These are phyloP conservation scores for Santalum album DNA, from an alignment of 164 flowering plant genomes.

Conservation along the genomic window DNA sequence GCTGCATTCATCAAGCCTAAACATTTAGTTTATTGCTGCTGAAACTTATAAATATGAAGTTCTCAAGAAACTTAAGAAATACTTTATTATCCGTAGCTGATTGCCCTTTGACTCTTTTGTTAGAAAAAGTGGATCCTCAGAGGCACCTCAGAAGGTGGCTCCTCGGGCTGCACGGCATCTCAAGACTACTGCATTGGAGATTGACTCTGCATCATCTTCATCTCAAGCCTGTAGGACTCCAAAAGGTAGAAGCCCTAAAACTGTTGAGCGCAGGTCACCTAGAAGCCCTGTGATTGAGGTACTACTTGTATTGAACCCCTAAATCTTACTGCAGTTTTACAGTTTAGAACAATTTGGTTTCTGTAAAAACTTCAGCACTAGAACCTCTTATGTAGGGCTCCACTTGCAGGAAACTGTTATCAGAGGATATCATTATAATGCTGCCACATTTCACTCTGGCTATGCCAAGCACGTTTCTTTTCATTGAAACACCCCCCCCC, in stretches of 20 bases:
- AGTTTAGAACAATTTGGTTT: too few species aligned
- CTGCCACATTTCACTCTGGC: too few species aligned
- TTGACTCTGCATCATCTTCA: constrained; percentile 24
- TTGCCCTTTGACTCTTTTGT: background rate
- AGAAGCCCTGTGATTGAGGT: constrained; percentile 77
- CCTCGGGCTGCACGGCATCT: constrained; percentile 39
- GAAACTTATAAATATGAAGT: background rate
- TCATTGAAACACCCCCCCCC: too few species aligned
- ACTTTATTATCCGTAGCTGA: background rate
- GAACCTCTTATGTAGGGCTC: too few species aligned
- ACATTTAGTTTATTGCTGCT: background rate
- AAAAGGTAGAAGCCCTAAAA: constrained; percentile 65
- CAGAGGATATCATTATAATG: too few species aligned
- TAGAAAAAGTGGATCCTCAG: constrained; percentile 31
- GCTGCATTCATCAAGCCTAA: background rate
- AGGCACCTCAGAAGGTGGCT: constrained; percentile 31
- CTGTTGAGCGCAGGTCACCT: constrained; percentile 60
- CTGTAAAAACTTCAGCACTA: too few species aligned
- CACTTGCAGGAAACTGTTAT: too few species aligned
- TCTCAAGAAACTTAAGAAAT: background rate
- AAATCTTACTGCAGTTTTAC: background rate
- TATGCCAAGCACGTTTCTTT: too few species aligned
- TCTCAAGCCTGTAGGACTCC: constrained; percentile 25
- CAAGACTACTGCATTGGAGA: constrained; percentile 25
- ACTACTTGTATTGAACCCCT: constrained; percentile 3